Base-by-base conservation (phyloP, 257 asterid species). In the Osmanthus fragrans region DNA sequence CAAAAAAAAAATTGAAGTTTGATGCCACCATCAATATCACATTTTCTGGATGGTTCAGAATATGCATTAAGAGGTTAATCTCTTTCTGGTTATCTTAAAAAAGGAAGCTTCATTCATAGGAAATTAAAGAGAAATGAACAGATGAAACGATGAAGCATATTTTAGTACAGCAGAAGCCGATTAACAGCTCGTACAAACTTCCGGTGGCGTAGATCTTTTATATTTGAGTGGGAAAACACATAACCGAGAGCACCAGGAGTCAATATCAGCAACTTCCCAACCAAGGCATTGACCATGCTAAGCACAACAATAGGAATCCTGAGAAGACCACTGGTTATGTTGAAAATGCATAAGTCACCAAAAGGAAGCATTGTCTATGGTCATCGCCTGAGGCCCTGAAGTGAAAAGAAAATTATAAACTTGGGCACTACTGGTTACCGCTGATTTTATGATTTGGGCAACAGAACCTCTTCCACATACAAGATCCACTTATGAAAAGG, bases 221-320 rank as follows among this genome's bases (percentile, higher is more conserved):
- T 7, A 34, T 34, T 34, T 34, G 1, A 34, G 39, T 34, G 8
- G 39, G 39, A 34, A 34, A 34, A 7, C 6, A 34, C 37, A 34
- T 34, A 71, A n/a, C 65, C 29, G 21, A 42, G 15, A 29, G 76
- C 29, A 19, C 65, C 42, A 3, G 64, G 76, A 47, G 15, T 66
- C 65, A 72, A 72, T 49, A 66, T n/a, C 5, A 76, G 36, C 68
- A 76, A 12, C 23, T 12, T 9, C 30, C 73, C 80, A 13, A 76
- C 37, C 67, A 66, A 30, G 13, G 47, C 68, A 47, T 76, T 68
- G 3, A 76, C 36, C 23, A 18, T 67, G 69, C 27, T 32, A 30
- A 76, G 74, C n/a, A 47, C 68, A n/a, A 76, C 54, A 47, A 68
- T 45, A 32, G 80, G 74, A 69, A 76, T 45, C 68, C 74, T 67